phyloP scores from a whole-genome alignment of 306 rosid genomes.

The Geum urbanum region DNA sequence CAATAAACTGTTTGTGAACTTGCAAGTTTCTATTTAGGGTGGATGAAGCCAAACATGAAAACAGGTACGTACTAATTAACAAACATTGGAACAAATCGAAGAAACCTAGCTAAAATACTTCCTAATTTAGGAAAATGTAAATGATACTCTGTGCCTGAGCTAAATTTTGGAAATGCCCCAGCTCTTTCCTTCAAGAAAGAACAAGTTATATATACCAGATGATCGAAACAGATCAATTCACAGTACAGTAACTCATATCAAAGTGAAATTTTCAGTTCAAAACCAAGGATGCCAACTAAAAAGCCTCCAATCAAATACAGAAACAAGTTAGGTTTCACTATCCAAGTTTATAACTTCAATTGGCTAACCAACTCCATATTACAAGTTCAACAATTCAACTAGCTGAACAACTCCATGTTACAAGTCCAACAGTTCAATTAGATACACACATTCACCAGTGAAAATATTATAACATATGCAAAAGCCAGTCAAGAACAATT shows the following conservation, averaged over 20 bases:
- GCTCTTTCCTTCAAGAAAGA: conserved; percentile 53
- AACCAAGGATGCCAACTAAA: no score
- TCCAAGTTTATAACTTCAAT: background rate
- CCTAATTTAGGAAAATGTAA: background rate
- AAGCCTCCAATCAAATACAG: no score
- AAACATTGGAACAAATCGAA: background rate
- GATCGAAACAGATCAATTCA: no score
- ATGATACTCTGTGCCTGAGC: conserved; percentile 51
- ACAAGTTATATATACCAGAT: background rate
- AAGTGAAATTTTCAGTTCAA: no score
- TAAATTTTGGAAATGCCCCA: conserved; percentile 54
- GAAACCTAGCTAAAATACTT: conserved; percentile 8
- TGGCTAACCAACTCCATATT: background rate
- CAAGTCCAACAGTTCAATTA: no score
- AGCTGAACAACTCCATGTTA: background rate
- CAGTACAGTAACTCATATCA: no score
- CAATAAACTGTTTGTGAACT: conserved; percentile 74
- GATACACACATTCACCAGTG: no score
- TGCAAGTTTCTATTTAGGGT: conserved; percentile 38
- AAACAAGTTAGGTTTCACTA: no score
- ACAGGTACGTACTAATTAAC: background rate
- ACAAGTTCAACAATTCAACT: background rate
- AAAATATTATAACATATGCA: no score
- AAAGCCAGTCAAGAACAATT: no score
- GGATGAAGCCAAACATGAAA: conserved; percentile 4